These are phyloP conservation scores for Sclerospora graminicola DNA, from an alignment of 352 stramenopile species.

Conservation along the genomic window DNA sequence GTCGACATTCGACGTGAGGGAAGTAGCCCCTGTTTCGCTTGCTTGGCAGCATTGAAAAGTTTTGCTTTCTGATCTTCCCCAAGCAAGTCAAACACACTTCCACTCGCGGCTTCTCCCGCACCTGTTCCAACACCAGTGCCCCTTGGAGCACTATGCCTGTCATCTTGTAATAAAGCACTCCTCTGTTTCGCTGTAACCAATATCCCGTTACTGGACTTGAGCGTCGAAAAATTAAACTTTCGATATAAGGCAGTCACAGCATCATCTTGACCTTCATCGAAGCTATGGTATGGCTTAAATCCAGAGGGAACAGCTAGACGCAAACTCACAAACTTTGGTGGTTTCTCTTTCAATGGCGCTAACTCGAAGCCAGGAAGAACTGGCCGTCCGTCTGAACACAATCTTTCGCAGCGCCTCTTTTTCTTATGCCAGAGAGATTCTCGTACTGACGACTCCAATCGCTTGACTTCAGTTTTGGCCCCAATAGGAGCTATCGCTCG, in stretches of 20 bases:
- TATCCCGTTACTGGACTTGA: slow-evolving; percentile 18
- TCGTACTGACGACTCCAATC: slow-evolving; percentile 25
- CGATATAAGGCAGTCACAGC: slow-evolving; percentile 29
- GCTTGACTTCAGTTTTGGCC: slow-evolving; percentile 14
- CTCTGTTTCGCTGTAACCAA: slow-evolving; percentile 47
- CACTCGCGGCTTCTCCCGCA: slow-evolving; percentile 1
- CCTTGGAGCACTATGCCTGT: not conserved
- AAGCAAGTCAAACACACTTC: slow-evolving; percentile 60
- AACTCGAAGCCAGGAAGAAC: slow-evolving; percentile 53
- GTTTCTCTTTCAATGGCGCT: slow-evolving; percentile 25
- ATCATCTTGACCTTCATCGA: slow-evolving; percentile 23
- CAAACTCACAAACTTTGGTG: slow-evolving; percentile 27
- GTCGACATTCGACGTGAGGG: not conserved
- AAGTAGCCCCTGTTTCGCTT: slow-evolving; percentile 19
- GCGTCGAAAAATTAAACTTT: slow-evolving; percentile 45
- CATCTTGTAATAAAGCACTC: slow-evolving; percentile 26
- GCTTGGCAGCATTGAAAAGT: slow-evolving; percentile 27
- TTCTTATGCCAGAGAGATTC: slow-evolving; percentile 20
- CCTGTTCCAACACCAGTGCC: not conserved
- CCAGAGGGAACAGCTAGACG: slow-evolving; percentile 39
- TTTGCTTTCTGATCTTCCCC: slow-evolving; percentile 31
- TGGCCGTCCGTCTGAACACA: slow-evolving; percentile 52
- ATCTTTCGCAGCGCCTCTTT: slow-evolving; percentile 4
- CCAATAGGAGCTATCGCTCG: slow-evolving; percentile 32
- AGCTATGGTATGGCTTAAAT: slow-evolving; percentile 40